Base-by-base conservation (phyloP, 768 basidiomycete species). In the Auricularia heimuer region DNA sequence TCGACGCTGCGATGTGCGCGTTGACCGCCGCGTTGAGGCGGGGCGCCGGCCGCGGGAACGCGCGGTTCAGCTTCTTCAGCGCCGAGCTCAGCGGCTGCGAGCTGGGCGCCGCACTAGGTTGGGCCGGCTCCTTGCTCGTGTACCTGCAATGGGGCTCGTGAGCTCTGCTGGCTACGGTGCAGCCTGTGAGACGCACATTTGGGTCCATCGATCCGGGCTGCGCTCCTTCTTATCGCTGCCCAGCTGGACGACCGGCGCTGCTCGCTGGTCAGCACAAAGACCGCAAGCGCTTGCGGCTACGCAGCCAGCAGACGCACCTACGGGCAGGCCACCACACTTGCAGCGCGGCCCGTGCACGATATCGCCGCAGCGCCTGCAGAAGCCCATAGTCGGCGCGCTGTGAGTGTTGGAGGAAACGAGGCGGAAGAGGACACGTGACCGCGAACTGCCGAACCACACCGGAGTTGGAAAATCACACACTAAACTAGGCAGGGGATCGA, bases 301-400 rank as follows among this genome's bases (percentile, higher is more conserved):
- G 29, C 29, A 29, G 21, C 34, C 16, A 51, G 56, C 70, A 63
- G 63, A 80, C 91, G 70, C 72, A 92, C 91, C 90, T 64, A 90
- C 91, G 63, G 88, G 77, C 18, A 80, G 77, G 63, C 92, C 92
- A 68, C 92, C 91, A 74, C 91, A 94, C 74, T 83, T 87, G 75
- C 90, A 92, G 63, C 87, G 87, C 54, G 77, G 21, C 61, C 84
- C 84, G 42, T 79, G 72, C 37, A 92, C 90, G 65, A 94, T 91
- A 67, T 92, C 88, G 65, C 91, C 92, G 71, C 91, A 94, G 72
- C 89, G 81, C 66, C 89, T 82, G 77, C 92, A 94, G 71, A 93
- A 93, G 29, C 88, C 88, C 91, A 93, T 93, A 29, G 62, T 44
- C 47, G 62, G 64, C n/a, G 39, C 39, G 39, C 8, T 14, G 39